Base-by-base conservation (phyloP, 257 asterid species). In the Lycium ferocissimum region DNA sequence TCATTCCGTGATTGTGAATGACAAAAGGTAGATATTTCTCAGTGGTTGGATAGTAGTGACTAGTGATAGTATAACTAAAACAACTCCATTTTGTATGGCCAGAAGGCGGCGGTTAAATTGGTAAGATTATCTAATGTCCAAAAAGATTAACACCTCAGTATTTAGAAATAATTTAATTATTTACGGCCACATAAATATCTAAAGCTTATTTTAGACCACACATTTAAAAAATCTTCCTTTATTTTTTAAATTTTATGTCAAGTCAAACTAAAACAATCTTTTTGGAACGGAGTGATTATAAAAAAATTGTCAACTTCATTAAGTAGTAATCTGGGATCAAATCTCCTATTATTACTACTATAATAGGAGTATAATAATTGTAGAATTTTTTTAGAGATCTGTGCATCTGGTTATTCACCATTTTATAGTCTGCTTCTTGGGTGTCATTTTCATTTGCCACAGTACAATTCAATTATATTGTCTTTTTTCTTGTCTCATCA, bases 311-410 rank as follows among this genome's bases (percentile, higher is more conserved):
- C 22, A 53, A 78, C 82, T 53, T 26, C 65, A 53, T n/a, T 78
- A 53, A 22, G 11, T 78, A 78, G 65, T 15, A 78, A 53, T 78
- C 65, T 78, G 53, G 22, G 81, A 75, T 75, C 81, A 75, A 75
- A 49, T 49, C 81, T 75, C 81, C 14, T 20, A 20, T n/a, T 75
- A 45, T 6, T 12, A 15, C 47, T 47, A 47, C 43, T 73, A 49
- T 51, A 76, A 47, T 49, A 26, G 33, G 33, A 26, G 33, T 26
- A 26, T 26, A 26, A 14, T 56, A 56, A 56, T 1, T 4, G 26
- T 3, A 35, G 82, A 78, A 78, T 78, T 53, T 4, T 0, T 78
- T 14, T 78, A 51, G 82, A 78, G 82, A 78, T 78, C 82, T 78
- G 65, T 78, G 82, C 65, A 51, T 76, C 35, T 51, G 45, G 13